Evolutionary conservation across 768 basidiomycete species (phyloP), one percentile per base, ranked within the genome.

Genomic region (Mycena belliarum): DNA sequence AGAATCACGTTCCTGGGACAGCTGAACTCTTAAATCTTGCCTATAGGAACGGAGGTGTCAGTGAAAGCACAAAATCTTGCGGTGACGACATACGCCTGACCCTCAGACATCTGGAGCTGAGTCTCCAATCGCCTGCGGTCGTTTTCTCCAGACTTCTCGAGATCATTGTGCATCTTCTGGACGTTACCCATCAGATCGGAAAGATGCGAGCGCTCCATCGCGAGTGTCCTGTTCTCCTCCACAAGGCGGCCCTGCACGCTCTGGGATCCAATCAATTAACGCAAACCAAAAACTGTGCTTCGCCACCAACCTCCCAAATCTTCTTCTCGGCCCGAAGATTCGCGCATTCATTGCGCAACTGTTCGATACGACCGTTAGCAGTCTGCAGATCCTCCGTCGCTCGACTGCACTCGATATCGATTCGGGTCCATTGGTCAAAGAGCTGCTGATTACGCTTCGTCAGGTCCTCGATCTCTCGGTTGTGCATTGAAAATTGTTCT

Each of bases 321-420:
- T 85, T 88, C 77, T 93, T 95, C 80, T 98, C 96, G 0, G 94
- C 95, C 41, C 89, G 85, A 18, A 97, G 81, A 69, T 92, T 95
- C 3, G 91, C 89, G 61, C 80, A 83, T 65, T 98, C 95, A 63
- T 90, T 92, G 11, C 92, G 85, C 37, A 94, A 75, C 55, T 90
- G 87, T 60, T 95, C 93, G 16, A 88, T 73, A 23, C 81, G 79
- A 24, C 81, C 76, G 59, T 82, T 84, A 3, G 84, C 78, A 8
- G 78, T 71, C 21, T 83, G 76, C 11, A 90, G 75, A 42, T 91
- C 88, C 42, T 91, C 88, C 16, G 82, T 75, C 33, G 87, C 81
- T 52, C 89, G 82, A 60, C 81, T 80, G 59, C 82, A 87, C 63
- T 90, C 86, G 56, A 93, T 87, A 63, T 94, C 92, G 45, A 86